These are phyloP conservation scores for Capsicum baccatum DNA, from an alignment of 257 asterid genomes.

Conservation along the genomic window DNA sequence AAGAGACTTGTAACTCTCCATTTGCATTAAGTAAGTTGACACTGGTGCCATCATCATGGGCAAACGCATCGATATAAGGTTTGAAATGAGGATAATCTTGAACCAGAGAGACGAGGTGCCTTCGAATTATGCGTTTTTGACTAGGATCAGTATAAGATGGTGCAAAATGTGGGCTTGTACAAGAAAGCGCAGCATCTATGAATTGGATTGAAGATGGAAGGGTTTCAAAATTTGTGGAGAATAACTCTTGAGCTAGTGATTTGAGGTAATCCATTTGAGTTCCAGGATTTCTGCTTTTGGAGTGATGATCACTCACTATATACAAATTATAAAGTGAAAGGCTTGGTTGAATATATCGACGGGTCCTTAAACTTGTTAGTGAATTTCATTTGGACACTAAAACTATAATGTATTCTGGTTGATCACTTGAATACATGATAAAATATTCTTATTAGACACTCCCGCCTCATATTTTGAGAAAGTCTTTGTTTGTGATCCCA, in stretches of 20 bases:
- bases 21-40: constrained; percentile 52
- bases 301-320: constrained; percentile 17
- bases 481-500: not conserved
- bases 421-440: not conserved
- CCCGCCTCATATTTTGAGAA: not conserved
- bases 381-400: not conserved
- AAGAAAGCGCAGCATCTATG: constrained; percentile 66
- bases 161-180: constrained; percentile 43
- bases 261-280: constrained; percentile 29
- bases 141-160: constrained; percentile 65
- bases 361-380: not conserved
- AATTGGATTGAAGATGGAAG: constrained; percentile 45
- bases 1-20: constrained; percentile 49
- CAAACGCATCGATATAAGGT: constrained; percentile 55
- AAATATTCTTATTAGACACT: not conserved
- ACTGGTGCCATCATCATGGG: constrained; percentile 58
- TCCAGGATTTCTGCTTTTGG: constrained; percentile 26
- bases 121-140: constrained; percentile 65
- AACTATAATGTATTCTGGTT: not conserved
- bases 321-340: constrained; percentile 23
- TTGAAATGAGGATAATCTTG: constrained; percentile 56
- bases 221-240: constrained; percentile 31
- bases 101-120: constrained; percentile 57
- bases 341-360: not conserved
- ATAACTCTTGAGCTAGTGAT: constrained; percentile 22